Evolutionary conservation across 2,329 filamentous ascomycete genomes (phyloP).

Genomic region (Sordariomycetes sp.): DNA sequence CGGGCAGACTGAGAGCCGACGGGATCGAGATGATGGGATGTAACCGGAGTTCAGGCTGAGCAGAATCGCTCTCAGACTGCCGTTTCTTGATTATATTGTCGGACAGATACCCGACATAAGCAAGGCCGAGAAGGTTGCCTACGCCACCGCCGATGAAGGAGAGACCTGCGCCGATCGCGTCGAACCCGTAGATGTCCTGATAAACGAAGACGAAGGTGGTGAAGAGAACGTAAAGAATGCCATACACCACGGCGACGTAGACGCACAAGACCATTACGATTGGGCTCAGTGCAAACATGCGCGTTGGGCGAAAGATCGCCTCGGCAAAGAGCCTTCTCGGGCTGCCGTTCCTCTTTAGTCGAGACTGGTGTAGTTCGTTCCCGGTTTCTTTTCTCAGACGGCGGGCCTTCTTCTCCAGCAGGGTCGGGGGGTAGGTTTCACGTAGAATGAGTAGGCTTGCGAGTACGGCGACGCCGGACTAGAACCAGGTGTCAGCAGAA

Average conservation of each 20-base stretch:
- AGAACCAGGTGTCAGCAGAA: background rate
- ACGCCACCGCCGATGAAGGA: constrained; percentile 12
- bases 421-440: constrained; percentile 50
- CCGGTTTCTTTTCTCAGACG: constrained; percentile 41
- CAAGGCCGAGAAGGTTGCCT: constrained; percentile 10
- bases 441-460: constrained; percentile 35
- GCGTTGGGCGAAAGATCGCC: constrained; percentile 52
- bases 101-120: constrained; percentile 9
- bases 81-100: constrained; percentile 9
- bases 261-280: constrained; percentile 58
- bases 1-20: constrained; percentile 6
- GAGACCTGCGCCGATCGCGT: constrained; percentile 6
- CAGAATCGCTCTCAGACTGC: constrained; percentile 3
- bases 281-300: constrained; percentile 50
- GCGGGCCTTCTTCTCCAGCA: constrained; percentile 48
- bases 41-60: constrained; percentile 9
- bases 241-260: constrained; percentile 43
- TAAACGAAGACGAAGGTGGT: constrained; percentile 46
- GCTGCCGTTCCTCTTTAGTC: constrained; percentile 8
- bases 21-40: constrained; percentile 9
- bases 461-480: background rate
- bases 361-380: constrained; percentile 38
- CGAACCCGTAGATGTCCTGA: constrained; percentile 28
- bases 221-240: constrained; percentile 44
- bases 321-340: constrained; percentile 31